Percentiles rank a stretch among this genome's conserved stretches.
phyloP scores from a whole-genome alignment of 2,329 filamentous ascomycete species.

The Fusarium longipes region DNA sequence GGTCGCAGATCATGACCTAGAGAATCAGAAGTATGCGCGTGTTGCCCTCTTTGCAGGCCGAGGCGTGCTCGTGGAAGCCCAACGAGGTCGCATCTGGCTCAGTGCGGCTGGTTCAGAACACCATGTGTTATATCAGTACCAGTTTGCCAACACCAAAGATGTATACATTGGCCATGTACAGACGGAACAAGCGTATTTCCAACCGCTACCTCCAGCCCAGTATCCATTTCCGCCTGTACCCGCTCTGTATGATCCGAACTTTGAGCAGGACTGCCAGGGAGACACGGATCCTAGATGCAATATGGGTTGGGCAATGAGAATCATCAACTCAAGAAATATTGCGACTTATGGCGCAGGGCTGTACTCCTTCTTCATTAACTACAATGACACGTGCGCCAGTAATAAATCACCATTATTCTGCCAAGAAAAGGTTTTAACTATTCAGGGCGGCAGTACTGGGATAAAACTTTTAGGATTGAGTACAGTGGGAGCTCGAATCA shows the following conservation, averaged over 20 bases:
- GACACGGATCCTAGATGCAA: constrained; percentile 63
- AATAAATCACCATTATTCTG: constrained; percentile 56
- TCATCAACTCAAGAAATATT: constrained; percentile 66
- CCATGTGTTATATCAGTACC: constrained; percentile 75
- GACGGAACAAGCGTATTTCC: constrained; percentile 78
- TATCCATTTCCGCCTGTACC: constrained; percentile 64
- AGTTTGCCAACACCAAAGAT: constrained; percentile 69
- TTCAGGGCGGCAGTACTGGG: constrained; percentile 37
- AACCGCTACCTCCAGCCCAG: constrained; percentile 70
- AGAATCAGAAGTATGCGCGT: constrained; percentile 59
- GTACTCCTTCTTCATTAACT: constrained; percentile 77
- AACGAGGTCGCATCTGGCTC: constrained; percentile 63
- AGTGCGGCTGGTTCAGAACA: constrained; percentile 75
- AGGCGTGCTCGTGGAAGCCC: constrained; percentile 60
- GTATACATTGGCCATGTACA: constrained; percentile 74
- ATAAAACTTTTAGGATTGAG: constrained; percentile 46
- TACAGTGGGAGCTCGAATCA: constrained; percentile 46
- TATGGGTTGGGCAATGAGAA: constrained; percentile 73
- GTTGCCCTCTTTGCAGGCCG: constrained; percentile 65
- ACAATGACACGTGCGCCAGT: constrained; percentile 62
- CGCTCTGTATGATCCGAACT: constrained; percentile 49
- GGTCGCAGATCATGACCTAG: constrained; percentile 66
- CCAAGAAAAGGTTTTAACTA: constrained; percentile 58
- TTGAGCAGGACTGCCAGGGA: constrained; percentile 44
- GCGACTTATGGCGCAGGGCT: constrained; percentile 72